phyloP scores from a whole-genome alignment of 1,139 yeast species.

The Suhomyces taliae region DNA sequence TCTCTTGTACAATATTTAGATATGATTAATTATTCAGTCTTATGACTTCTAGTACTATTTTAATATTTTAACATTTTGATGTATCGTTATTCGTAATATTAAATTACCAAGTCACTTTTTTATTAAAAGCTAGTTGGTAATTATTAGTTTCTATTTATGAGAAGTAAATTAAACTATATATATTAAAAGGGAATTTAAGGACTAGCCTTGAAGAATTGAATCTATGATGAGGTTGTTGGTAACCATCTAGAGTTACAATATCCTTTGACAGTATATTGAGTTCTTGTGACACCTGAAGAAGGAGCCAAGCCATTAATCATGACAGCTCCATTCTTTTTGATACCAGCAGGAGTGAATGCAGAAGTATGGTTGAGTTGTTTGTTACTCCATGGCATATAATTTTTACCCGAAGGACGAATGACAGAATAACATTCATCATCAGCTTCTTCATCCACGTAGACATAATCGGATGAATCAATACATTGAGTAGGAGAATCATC shows the following conservation, averaged over 20 bases:
- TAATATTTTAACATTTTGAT: too few species aligned
- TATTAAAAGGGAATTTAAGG: neutral
- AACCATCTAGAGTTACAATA: slow-evolving; percentile 54
- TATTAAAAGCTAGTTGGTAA: too few species aligned
- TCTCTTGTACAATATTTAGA: too few species aligned
- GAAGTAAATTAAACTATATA: too few species aligned
- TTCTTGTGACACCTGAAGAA: slow-evolving; percentile 36
- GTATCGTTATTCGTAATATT: too few species aligned
- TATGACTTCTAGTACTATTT: too few species aligned
- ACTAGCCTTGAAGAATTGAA: slow-evolving; percentile 6
- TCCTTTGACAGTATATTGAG: slow-evolving; percentile 54
- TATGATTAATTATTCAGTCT: too few species aligned
- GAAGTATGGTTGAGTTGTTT: slow-evolving; percentile 5
- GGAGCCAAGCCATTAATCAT: slow-evolving; percentile 38
- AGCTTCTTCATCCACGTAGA: slow-evolving; percentile 17
- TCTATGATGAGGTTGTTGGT: slow-evolving; percentile 6
- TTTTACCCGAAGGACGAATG: slow-evolving; percentile 11
- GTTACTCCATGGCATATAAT: slow-evolving; percentile 41
- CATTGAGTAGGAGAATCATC: slow-evolving; percentile 34
- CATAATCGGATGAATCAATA: slow-evolving; percentile 25
- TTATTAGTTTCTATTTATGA: too few species aligned
- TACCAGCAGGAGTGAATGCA: slow-evolving; percentile 39
- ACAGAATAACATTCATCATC: slow-evolving; percentile 7
- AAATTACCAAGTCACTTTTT: too few species aligned
- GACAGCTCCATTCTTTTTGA: slow-evolving; percentile 23